Percentiles rank a stretch among this genome's conserved stretches.
Evolutionary conservation across 1,284 basidiomycete genomes (phyloP).

Genomic region (Xanthoconium separans): DNA sequence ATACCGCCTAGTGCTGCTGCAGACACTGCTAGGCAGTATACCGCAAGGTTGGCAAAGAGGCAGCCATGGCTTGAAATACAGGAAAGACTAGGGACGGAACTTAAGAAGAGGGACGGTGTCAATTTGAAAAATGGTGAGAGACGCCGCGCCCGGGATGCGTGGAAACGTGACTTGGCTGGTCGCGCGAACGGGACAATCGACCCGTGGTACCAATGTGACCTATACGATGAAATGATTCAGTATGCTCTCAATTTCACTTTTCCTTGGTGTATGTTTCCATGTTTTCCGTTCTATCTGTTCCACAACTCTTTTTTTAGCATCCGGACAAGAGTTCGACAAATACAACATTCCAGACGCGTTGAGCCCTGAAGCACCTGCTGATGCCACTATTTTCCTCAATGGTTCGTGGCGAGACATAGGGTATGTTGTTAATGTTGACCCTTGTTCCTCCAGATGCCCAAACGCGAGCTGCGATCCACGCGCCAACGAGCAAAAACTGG

Average conservation of each 20-base stretch:
- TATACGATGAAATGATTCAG: constrained; percentile 52
- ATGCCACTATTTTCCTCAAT: constrained; percentile 58
- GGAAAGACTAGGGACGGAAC: not conserved
- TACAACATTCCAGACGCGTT: constrained; percentile 58
- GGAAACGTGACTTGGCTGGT: constrained; percentile 45
- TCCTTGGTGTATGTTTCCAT: constrained; percentile 56
- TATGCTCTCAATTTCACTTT: constrained; percentile 63
- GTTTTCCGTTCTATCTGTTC: not conserved
- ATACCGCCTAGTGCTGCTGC: too few species aligned
- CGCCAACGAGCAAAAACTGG: constrained; percentile 66
- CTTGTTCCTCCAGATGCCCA: constrained; percentile 41
- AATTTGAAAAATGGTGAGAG: not conserved
- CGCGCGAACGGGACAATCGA: constrained; percentile 52
- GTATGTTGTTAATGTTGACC: not conserved
- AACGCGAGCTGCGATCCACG: constrained; percentile 62
- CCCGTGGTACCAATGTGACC: constrained; percentile 58
- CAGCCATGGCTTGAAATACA: not conserved
- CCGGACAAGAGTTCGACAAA: constrained; percentile 41
- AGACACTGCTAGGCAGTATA: not conserved
- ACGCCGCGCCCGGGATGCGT: constrained; percentile 17
- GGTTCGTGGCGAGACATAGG: constrained; percentile 36
- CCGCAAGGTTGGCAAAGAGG: not conserved
- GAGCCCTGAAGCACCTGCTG: constrained; percentile 43
- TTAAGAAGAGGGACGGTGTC: not conserved
- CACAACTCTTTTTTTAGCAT: not conserved